phyloP scores from a whole-genome alignment of 2,329 filamentous ascomycete genomes.

The Zymoseptoria ardabiliae region DNA sequence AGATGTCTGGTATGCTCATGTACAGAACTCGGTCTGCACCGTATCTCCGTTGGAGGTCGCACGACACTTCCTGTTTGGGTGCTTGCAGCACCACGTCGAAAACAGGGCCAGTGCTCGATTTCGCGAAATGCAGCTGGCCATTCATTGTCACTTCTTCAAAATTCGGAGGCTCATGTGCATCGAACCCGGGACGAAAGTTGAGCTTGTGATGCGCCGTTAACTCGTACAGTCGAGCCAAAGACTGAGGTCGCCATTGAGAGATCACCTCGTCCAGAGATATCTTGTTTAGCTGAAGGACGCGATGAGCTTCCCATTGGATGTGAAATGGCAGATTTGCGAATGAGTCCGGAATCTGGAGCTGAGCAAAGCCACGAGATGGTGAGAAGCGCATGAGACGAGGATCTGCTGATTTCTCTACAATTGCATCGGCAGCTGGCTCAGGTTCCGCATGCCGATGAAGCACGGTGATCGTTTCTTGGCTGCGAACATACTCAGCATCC shows the following conservation, averaged over 20 bases:
- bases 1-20: conserved; percentile 30
- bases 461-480: background rate
- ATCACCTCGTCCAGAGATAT: conserved; percentile 9
- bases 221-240: conserved; percentile 8
- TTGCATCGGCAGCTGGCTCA: background rate
- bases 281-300: conserved; percentile 13
- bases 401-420: background rate
- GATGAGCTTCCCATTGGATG: conserved; percentile 17
- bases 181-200: conserved; percentile 4
- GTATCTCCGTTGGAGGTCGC: conserved; percentile 23
- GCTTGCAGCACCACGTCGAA: conserved; percentile 19
- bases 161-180: conserved; percentile 1
- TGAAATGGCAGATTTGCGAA: conserved; percentile 13
- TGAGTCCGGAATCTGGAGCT: conserved; percentile 8
- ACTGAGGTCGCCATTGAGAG: conserved; percentile 5
- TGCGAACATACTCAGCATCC: background rate
- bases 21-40: conserved; percentile 38
- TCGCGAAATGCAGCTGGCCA: conserved; percentile 8
- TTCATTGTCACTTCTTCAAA: conserved; percentile 7
- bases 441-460: background rate
- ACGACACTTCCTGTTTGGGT: conserved; percentile 16
- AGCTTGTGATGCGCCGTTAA: conserved; percentile 1
- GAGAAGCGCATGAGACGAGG: background rate
- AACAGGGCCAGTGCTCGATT: conserved; percentile 9
- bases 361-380: conserved; percentile 8